Base-by-base conservation (phyloP, 2,329 filamentous ascomycete species). In the Pseudocercospora musae region DNA sequence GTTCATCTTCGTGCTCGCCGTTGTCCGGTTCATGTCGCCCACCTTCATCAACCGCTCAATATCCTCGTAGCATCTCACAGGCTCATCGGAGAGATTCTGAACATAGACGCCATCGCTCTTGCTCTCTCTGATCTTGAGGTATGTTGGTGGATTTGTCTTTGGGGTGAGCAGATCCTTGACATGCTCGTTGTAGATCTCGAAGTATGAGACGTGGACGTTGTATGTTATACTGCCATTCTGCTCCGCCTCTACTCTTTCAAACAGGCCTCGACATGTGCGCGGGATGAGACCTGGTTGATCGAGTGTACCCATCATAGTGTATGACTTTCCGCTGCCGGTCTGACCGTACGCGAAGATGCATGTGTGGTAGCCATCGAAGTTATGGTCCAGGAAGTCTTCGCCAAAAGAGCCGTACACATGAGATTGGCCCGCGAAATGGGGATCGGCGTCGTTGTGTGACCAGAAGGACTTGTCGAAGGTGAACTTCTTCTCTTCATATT, bases 111-210 rank as follows among this genome's bases (percentile, higher is more conserved):
- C 95, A 69, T 98, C 94, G 27, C 88, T 92, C 18, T 93, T 94
- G 18, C 92, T 96, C 80, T 99, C 95, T 72, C 95, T 89, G 73
- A 99, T 96, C 78, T 97, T 97, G 71, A 99, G 89, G 76, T 98
- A 97, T 74, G 96, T 89, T 1, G 93, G 91, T 4, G 90, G 83
- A 65, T 90, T 89, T 60, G 87, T 89, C 27, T 89, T 84, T 10
- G 93, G 91, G 0, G 92, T 89, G 50, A 99, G 85, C 37, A 99
- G 81, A 74, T 99, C 95, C 62, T 95, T 91, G 55, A 99, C 95
- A 77, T 98, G 95, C 79, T 99, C 95, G 78, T 99, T 99, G 84
- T 99, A 99, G 65, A 99, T 95, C 76, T 99, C 95, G 73, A 99
- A 98, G 80, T 99, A 99, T 3, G 93, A 97, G 27, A 98, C 95